Base-by-base conservation (phyloP, 192 early-diverging fungal genomes). In the Umbelopsis vinacea region DNA sequence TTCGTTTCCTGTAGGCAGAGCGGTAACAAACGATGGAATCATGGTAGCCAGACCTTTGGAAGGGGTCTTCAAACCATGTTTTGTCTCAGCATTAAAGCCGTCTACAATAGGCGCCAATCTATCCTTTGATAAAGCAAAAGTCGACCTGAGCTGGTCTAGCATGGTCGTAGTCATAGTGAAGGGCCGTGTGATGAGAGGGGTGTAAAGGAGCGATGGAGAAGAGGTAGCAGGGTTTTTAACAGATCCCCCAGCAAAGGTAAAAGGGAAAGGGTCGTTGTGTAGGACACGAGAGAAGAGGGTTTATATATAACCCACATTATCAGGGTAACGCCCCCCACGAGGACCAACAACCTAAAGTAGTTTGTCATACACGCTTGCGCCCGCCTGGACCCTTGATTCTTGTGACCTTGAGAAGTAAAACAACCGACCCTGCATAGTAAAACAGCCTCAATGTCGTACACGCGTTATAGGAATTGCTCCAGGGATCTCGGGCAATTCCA, bases 1-100 rank as follows among this genome's bases (percentile, higher is more conserved):
- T 77, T 99, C 96, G 50, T 78, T 84, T 26, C 96, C 96, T 19
- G 83, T 89, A 7, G 97, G 96, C 11, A 91, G 80, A 53, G 82
- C 77, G 14, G 89, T 86, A 72, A 97, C 92, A 80, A 88, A 97
- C 6, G 94, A 94, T 33, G 96, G 97, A 71, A 98, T 92, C 95
- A 96, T 96, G 54, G 87, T 90, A 63, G 81, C 72, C 21, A 83
- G 63, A 45, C 74, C 82, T 60, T 78, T 79, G 52, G 77, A 75
- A 4, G 82, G 76, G 46, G 74, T 79, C 14, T 66, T 46, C 9
- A 79, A 66, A 38, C 78, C 78, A 50, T 47, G 71, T 26, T 67
- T 45, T 2, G 57, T 60, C 55, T 79, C 78, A n/a, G 46, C 35
- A 47, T 67, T 72, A 12, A 79, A 75, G 29, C 78, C 78, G 40